A percentile compares a stretch with the other conserved stretches of the same genome.
Conservation (phyloP, 176 grass and related monocot species). For the Microstegium vimineum region DNA sequence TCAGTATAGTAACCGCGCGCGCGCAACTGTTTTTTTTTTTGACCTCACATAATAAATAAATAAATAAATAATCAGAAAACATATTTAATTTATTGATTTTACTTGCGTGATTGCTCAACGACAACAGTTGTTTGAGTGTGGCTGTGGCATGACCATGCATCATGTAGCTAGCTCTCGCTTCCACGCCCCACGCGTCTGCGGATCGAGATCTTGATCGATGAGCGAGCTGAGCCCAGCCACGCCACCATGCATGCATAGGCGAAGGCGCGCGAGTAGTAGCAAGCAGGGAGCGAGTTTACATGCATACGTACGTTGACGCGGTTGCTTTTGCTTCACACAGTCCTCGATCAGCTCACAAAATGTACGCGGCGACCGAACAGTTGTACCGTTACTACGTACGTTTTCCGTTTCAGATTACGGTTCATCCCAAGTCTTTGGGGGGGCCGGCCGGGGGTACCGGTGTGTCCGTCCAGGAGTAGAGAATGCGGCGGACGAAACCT, state of each 20-base stretch:
- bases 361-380: not conserved
- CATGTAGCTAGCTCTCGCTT: not conserved
- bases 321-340: slow-evolving; percentile 20
- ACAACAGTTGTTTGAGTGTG: not conserved
- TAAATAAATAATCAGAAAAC: no score
- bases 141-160: not conserved
- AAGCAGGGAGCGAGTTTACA: not conserved
- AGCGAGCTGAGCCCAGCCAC: not conserved
- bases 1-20: slow-evolving; percentile 1
- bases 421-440: not conserved
- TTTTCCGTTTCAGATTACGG: not conserved
- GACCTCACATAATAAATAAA: not conserved
- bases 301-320: slow-evolving; percentile 17
- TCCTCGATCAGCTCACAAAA: not conserved
- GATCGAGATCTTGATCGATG: not conserved
- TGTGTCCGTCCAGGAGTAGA: not conserved
- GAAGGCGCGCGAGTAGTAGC: no score
- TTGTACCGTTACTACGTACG: no score
- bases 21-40: not conserved
- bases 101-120: not conserved
- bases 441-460: no score
- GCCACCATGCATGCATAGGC: no score
- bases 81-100: not conserved
- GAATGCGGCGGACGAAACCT: not conserved
- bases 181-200: slow-evolving; percentile 8